These are phyloP conservation scores for Paramecium octaurelia DNA, from an alignment of 73 alveolate species.

Conservation along the genomic window DNA sequence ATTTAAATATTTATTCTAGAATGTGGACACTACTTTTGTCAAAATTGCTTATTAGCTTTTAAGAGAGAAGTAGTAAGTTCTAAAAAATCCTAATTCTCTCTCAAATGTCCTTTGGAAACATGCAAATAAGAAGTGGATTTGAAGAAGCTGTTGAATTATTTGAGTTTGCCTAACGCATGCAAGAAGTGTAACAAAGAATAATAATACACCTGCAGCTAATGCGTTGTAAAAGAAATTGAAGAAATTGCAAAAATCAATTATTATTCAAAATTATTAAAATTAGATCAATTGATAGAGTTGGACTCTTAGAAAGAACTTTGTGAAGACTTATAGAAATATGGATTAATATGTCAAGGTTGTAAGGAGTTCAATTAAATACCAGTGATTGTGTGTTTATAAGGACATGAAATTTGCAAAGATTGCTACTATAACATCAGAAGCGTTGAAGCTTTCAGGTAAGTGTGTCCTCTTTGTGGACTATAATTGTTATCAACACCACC, in stretches of 20 bases:
- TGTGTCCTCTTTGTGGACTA: not conserved
- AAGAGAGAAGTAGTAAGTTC: not conserved
- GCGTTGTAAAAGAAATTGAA: constrained; percentile 17
- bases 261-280: not conserved
- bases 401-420: constrained; percentile 51
- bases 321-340: not conserved
- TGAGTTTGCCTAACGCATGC: not conserved
- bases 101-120: not conserved
- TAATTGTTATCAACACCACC: not conserved
- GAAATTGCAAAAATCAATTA: constrained; percentile 22
- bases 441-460: not conserved
- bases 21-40: not conserved
- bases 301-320: not conserved
- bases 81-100: not conserved
- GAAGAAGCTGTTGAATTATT: not conserved
- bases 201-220: not conserved
- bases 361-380: constrained; percentile 27
- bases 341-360: constrained; percentile 23
- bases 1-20: not conserved
- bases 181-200: not conserved
- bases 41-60: not conserved
- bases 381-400: not conserved
- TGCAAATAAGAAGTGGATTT: not conserved
- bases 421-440: not conserved
- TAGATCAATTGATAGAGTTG: not conserved